Conservation (phyloP, 768 basidiomycete genomes). For the Auriscalpium microsporum region DNA sequence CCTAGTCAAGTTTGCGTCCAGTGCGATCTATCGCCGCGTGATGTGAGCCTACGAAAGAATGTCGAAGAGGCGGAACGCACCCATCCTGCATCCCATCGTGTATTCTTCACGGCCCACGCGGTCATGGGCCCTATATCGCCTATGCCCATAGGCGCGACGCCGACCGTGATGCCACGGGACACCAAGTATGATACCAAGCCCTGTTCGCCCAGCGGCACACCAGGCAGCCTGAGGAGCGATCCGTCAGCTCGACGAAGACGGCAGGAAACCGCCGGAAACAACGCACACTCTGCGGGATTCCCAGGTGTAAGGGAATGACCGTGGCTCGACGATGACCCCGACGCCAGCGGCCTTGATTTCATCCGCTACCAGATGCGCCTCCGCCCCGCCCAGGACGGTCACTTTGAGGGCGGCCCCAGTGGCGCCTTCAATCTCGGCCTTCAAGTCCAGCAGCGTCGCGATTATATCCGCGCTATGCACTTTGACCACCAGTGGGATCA, state of each 20-base stretch:
- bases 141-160: background rate
- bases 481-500: slow-evolving; percentile 67
- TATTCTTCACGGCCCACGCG: background rate
- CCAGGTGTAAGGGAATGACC: slow-evolving; percentile 32
- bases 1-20: slow-evolving; percentile 29
- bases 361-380: slow-evolving; percentile 62
- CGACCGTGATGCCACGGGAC: background rate
- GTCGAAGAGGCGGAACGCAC: background rate
- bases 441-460: slow-evolving; percentile 63
- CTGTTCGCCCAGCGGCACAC: background rate
- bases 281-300: slow-evolving; percentile 24
- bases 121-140: background rate
- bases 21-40: slow-evolving; percentile 22
- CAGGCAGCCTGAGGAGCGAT: no score
- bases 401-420: slow-evolving; percentile 39
- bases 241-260: no score
- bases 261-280: background rate
- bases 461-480: slow-evolving; percentile 77
- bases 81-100: background rate
- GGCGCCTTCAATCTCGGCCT: slow-evolving; percentile 47
- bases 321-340: slow-evolving; percentile 28
- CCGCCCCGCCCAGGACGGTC: slow-evolving; percentile 57
- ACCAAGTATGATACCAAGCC: background rate
- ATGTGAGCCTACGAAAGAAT: background rate
- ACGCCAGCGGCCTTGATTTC: slow-evolving; percentile 38